Base-by-base conservation (phyloP, 164 flowering plant genomes). In the Chimonanthus salicifolius region DNA sequence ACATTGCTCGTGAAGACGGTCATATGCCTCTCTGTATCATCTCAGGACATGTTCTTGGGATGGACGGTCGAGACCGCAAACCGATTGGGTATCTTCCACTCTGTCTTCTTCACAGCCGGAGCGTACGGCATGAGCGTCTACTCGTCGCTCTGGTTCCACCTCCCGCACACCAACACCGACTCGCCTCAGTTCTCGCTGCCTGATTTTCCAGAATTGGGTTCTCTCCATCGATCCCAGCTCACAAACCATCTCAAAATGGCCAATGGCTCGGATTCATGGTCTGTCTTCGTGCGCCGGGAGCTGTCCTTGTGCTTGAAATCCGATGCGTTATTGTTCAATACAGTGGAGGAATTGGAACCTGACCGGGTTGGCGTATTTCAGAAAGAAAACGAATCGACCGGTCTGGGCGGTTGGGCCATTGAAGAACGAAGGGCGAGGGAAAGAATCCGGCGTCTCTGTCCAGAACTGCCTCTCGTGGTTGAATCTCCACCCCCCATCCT, bases 391-490 rank as follows among this genome's bases (percentile, higher is more conserved):
- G 44, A 62, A 62, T n/a, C 33, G 46, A 5, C 78, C 71, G 11
- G 71, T 67, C 67, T 76, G 78, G 78, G 47, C 74, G 3, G 58
- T 76, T 47, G 78, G 74, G 11, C 78, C 78, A 4, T 49, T 76
- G 48, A 45, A 13, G 10, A 8, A 5, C 3, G 64, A 33, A 58
- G 49, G 45, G 9, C 16, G 6, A 3, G 33, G 7, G 5, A 58
- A 60, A 21, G 68, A 62, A 68, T n/a, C 71, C 2, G 80, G 79
- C 3, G 49, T 80, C 58, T 47, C 73, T 6, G 2, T 64, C 5
- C 63, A 79, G 1, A 46, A 11, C 4, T 72, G 74, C 20, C 9
- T 72, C 21, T 5, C 48, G 9, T 90, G 89, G 89, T 82, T 90
- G 2, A 81, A 87, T 51, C 6, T 72, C 33, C 87, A 86, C 49